Evolutionary conservation across 1,139 yeast species (phyloP).

Genomic region (Yamadazyma conglobata): DNA sequence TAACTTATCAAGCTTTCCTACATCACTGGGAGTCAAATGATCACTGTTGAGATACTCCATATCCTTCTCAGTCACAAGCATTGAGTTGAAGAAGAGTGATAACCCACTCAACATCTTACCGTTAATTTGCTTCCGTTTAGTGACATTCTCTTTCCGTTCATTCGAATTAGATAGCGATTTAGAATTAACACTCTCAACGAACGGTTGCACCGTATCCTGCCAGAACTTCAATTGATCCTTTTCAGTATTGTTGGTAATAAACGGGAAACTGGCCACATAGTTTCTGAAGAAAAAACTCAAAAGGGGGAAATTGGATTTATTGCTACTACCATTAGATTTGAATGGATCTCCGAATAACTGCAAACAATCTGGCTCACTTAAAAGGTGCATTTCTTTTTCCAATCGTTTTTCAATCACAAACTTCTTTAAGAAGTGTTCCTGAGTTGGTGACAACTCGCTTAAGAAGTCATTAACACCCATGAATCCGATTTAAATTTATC

Average conservation of each 20-base stretch:
- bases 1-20: slow-evolving; percentile 46
- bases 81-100: slow-evolving; percentile 69
- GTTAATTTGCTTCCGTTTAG: slow-evolving; percentile 68
- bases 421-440: slow-evolving; percentile 84
- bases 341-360: slow-evolving; percentile 76
- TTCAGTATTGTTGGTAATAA: slow-evolving; percentile 47
- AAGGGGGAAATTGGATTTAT: slow-evolving; percentile 48
- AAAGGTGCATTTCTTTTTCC: slow-evolving; percentile 53
- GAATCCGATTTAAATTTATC: slow-evolving; percentile 1
- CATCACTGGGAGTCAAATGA: slow-evolving; percentile 50
- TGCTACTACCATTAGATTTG: slow-evolving; percentile 3
- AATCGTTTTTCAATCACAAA: slow-evolving; percentile 65
- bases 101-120: slow-evolving; percentile 59
- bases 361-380: slow-evolving; percentile 59
- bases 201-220: slow-evolving; percentile 75
- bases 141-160: slow-evolving; percentile 66
- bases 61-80: slow-evolving; percentile 62
- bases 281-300: slow-evolving; percentile 60
- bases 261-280: slow-evolving; percentile 70
- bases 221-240: slow-evolving; percentile 61
- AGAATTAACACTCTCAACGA: slow-evolving; percentile 70
- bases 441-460: slow-evolving; percentile 44
- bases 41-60: slow-evolving; percentile 45
- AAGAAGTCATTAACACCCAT: slow-evolving; percentile 12
- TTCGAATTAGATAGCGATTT: slow-evolving; percentile 65